Base-by-base conservation (phyloP, 768 basidiomycete genomes). In the Agrocybe pediades region DNA sequence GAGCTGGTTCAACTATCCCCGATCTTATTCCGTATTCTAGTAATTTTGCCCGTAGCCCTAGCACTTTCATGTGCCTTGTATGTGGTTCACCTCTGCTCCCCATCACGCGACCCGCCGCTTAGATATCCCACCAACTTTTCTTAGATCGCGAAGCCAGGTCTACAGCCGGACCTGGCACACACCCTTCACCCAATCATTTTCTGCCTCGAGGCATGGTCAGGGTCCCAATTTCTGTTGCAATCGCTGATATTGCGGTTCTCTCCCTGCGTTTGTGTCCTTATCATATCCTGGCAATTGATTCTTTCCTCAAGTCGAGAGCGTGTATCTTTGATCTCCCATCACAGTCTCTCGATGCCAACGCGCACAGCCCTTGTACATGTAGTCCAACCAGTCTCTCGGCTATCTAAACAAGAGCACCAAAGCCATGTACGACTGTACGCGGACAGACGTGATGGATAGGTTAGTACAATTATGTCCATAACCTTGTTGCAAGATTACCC, bases 71-170 rank as follows among this genome's bases (percentile, higher is more conserved):
- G 54, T 55, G 54, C 54, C 54, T 41, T n/a, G 41, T 26, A 39
- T 43, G 46, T 43, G 42, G 46, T 15, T 42, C 8, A 48, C 41
- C 41, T 49, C 53, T 55, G 25, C 44, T 46, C 48, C 24, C 50
- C 46, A 56, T 56, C 55, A 56, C 55, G 51, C 50, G 55, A 56
- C 55, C 44, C 55, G 26, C 52, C 50, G 50, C 55, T 56, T 52
- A 52, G 51, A 49, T 52, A 46, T 56, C 46, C 50, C 55, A 56
- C 49, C 45, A 51, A 27, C n/a, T 41, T 41, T 40, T 27, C 49
- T 43, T 27, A 51, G 41, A n/a, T n/a, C n/a, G n/a, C n/a, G n/a
- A n/a, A n/a, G n/a, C n/a, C n/a, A 55, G 43, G 43, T 23, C 49
- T 27, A 43, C 39, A 42, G 33, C 30, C 24, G 48, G 27, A 43